Evolutionary conservation across 495 filamentous ascomycete genomes (phyloP), one percentile per base, ranked within the genome.

Genomic region (Lasiosphaeria miniovina): DNA sequence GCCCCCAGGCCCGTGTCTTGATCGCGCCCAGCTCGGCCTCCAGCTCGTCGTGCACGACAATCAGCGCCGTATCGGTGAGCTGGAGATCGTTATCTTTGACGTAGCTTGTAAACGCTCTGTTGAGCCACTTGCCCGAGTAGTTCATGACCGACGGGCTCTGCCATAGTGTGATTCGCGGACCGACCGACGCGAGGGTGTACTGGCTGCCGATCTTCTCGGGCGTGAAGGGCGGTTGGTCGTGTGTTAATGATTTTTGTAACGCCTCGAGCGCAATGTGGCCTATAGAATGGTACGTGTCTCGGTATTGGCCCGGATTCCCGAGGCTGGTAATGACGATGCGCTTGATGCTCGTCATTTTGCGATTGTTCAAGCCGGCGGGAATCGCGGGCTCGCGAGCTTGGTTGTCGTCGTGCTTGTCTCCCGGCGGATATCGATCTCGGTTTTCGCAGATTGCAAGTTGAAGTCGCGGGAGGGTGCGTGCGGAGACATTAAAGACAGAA

Each of bases 11-110:
- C 69, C 77, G 63, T 71, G 84, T 43, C 45, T 77, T 87, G 5
- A 95, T 76, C 41, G 79, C 82, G 1, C 90, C 90, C 10, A 90
- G 63, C 32, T 78, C 73, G 49, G 80, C 78, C 68, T 96, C 91
- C 8, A 96, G 72, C 67, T 96, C 91, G 66, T 96, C 91, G 73
- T 96, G 90, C 34, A 96, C 74, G 3, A 96, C 73, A 3, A 95
- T 83, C 14, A 96, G 74, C 0, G 69, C 70, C 0, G 82, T 64
- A 32, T 82, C 75, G 0, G 58, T 38, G 6, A 76, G 62, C 0
- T 61, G 46, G 38, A 70, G 72, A 15, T 63, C 49, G 24, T 71
- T 49, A 24, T 59, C 65, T 33, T 34, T 32, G 54, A 82, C 51
- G 56, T 63, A 65, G 55, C 78, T 73, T 74, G 72, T 62, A 77